These are phyloP conservation scores for Microbotryum saponariae DNA, from an alignment of 1,284 basidiomycete genomes.

Conservation along the genomic window DNA sequence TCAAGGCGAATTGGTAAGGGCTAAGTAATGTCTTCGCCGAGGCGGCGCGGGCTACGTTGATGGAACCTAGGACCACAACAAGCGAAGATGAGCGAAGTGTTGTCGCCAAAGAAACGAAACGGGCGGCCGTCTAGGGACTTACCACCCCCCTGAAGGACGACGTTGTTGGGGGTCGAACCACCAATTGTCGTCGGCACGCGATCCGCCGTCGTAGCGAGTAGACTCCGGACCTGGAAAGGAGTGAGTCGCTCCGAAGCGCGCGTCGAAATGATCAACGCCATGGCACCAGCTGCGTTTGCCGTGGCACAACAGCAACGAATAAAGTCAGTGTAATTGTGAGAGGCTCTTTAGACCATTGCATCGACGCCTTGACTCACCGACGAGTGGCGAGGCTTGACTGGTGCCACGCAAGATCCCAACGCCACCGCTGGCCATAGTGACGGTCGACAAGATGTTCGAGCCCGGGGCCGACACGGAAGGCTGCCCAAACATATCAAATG, in stretches of 20 bases:
- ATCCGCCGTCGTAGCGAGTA: conserved; percentile 57
- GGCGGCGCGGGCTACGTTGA: conserved; percentile 58
- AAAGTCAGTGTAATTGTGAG: neutral
- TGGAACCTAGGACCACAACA: conserved; percentile 48
- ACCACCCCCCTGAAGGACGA: conserved; percentile 52
- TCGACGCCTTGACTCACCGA: conserved; percentile 4
- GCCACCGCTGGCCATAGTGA: conserved; percentile 47
- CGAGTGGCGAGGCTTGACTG: conserved; percentile 34
- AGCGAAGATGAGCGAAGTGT: neutral
- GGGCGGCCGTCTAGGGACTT: neutral
- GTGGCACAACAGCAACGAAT: conserved; percentile 40
- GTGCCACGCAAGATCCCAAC: conserved; percentile 47
- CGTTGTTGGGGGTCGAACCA: conserved; percentile 45
- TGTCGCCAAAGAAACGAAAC: neutral
- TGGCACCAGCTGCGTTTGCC: conserved; percentile 53
- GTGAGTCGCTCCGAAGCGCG: conserved; percentile 46
- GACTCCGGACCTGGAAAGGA: conserved; percentile 46
- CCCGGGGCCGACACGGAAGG: conserved; percentile 56
- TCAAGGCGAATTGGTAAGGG: conserved; percentile 56
- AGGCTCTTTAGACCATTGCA: neutral
- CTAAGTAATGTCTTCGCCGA: conserved; percentile 52
- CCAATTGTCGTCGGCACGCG: conserved; percentile 49
- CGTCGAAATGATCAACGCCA: conserved; percentile 55
- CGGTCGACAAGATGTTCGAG: conserved; percentile 53
- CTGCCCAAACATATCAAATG: conserved; percentile 55